Evolutionary conservation across 257 asterid genomes (phyloP), one percentile per base, ranked within the genome.

Genomic region (Capsicum rhomboideum): DNA sequence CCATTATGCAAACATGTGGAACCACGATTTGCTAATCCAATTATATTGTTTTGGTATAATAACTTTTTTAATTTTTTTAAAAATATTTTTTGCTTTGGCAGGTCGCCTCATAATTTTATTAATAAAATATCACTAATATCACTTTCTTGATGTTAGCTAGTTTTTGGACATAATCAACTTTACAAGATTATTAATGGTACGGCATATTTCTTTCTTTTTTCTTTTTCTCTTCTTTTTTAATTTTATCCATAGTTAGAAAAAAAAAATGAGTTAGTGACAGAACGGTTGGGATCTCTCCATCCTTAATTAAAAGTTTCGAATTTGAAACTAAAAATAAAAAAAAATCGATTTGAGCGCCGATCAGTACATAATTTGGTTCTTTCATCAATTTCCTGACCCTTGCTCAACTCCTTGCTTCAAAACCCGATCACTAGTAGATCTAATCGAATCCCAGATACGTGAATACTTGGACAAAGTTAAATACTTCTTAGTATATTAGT

Each of bases 91-190:
- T 84, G 40, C 89, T 66, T 74, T 75, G 78, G 85, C 90, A 82
- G 61, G 85, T 89, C 59, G 90, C 91, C 91, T 80, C 91, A 86
- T 85, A 86, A 46, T 6, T 88, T 21, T 75, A 64, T n/a, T 26
- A 34, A 23, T 85, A 83, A 85, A 83, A 26, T 58, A 69, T 12
- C 68, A 61, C 49, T 71, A 40, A 69, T 83, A 59, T 85, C 74
- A 21, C 79, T 87, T 80, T 87, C 85, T 53, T 74, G 37, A 5
- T 85, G 86, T 31, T 85, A 13, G 64, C 26, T 74, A 49, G 16
- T 81, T 67, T 80, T 55, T 16, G 8, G 49, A 16, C 49, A 29
- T 16, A 66, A 16, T 66, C 75, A 66, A 66, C 49, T 66, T 66
- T 16, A 31, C 75, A 66, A 7, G 40, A 2, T 66, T 16, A 17